Evolutionary conservation across 2,329 filamentous ascomycete genomes (phyloP).

Genomic region (Pseudofabraea citricarpa): DNA sequence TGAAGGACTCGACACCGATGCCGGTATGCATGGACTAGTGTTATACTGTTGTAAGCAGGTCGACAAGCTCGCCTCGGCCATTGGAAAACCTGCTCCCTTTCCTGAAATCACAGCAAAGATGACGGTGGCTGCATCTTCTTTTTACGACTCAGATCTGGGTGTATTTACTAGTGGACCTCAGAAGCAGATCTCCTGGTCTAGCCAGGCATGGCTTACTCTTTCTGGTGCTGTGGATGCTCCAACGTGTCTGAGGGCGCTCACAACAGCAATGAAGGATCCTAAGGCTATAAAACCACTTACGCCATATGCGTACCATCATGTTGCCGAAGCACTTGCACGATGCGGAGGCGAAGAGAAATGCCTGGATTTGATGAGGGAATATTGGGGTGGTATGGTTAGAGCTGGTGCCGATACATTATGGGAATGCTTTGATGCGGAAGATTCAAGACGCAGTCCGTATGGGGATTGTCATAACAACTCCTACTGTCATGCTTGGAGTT

Average conservation of each 20-base stretch:
- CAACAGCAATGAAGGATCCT: slow-evolving; percentile 19
- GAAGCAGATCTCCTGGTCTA: slow-evolving; percentile 25
- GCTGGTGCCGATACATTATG: slow-evolving; percentile 30
- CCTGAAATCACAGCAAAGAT: slow-evolving; percentile 16
- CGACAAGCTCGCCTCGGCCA: slow-evolving; percentile 22
- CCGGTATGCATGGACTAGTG: slow-evolving; percentile 27
- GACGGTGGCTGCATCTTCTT: slow-evolving; percentile 14
- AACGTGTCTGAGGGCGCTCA: slow-evolving; percentile 16
- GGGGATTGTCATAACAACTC: slow-evolving; percentile 29
- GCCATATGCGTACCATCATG: slow-evolving; percentile 27
- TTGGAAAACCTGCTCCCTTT: slow-evolving; percentile 20
- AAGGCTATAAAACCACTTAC: slow-evolving; percentile 26
- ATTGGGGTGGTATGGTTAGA: slow-evolving; percentile 30
- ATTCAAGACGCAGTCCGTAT: slow-evolving; percentile 26
- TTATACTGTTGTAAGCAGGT: slow-evolving; percentile 25
- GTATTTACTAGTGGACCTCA: slow-evolving; percentile 25
- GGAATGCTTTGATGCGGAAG: slow-evolving; percentile 26
- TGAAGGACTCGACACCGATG: slow-evolving; percentile 21
- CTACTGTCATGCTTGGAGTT: slow-evolving; percentile 31
- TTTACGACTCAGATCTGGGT: slow-evolving; percentile 13
- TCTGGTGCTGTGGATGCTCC: slow-evolving; percentile 17
- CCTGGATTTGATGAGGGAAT: slow-evolving; percentile 25
- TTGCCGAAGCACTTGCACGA: slow-evolving; percentile 24
- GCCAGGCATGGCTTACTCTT: slow-evolving; percentile 29
- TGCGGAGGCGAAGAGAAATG: slow-evolving; percentile 22